Percentiles rank a stretch among this genome's conserved stretches.
Evolutionary conservation across 1,284 basidiomycete genomes (phyloP).

Genomic region (Ustilago loliicola): DNA sequence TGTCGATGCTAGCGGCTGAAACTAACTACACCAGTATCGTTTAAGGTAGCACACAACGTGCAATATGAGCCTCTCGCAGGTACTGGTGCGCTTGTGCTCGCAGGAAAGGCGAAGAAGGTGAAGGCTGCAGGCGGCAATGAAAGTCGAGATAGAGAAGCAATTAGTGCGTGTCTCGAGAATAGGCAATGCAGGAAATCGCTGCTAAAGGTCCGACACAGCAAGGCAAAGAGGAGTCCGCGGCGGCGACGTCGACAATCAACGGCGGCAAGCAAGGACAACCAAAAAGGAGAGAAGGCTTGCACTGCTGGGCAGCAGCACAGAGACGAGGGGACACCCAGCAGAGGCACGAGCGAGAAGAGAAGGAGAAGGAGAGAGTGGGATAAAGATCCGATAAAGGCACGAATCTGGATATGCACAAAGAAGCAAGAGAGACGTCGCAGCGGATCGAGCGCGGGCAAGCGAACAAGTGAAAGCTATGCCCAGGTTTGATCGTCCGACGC

Average conservation of each 20-base stretch:
- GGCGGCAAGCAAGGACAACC: conserved; percentile 5
- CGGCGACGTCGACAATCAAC: not conserved
- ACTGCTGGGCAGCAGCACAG: not conserved
- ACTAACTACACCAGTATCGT: not conserved
- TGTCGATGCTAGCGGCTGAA: conserved; percentile 1
- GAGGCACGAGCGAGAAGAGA: conserved; percentile 8
- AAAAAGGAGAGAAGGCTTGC: conserved; percentile 4
- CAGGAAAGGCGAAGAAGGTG: conserved; percentile 7
- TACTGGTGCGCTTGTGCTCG: not conserved
- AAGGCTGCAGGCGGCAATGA: conserved; percentile 3
- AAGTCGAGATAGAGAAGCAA: not conserved
- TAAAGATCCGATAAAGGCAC: not conserved
- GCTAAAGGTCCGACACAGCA: conserved; percentile 2
- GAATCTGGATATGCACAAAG: conserved; percentile 4
- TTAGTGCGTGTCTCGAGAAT: not conserved
- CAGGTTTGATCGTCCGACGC: conserved; percentile 7
- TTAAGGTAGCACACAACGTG: too few species aligned
- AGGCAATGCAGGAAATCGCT: conserved; percentile 14
- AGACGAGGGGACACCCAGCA: conserved; percentile 13
- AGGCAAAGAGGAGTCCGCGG: not conserved
- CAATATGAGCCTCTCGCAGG: not conserved
- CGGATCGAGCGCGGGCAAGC: not conserved
- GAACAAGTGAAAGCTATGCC: not conserved
- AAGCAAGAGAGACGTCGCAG: conserved; percentile 6
- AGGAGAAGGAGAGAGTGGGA: not conserved